A percentile compares a stretch with the other conserved stretches of the same genome.
Conservation (phyloP, 108 stramenopile species). For the Asterionellopsis glacialis region DNA sequence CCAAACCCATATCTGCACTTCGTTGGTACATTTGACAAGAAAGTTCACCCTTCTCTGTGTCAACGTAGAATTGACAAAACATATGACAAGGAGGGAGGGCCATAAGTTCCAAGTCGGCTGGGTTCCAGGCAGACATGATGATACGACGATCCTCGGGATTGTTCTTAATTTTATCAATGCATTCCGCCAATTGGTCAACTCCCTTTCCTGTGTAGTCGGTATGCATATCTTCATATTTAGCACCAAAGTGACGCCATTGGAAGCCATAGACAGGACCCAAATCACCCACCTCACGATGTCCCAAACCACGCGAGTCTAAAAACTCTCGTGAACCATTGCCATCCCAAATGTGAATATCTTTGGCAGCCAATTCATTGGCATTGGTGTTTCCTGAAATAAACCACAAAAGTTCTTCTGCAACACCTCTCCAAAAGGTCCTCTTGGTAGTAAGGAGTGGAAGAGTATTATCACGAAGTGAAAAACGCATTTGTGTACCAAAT, state of each 20-base stretch:
- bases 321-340: slow-evolving; percentile 99
- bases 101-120: slow-evolving; percentile 90
- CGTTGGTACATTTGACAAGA: slow-evolving; percentile 99
- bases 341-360: slow-evolving; percentile 99
- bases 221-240: slow-evolving; percentile 94
- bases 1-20: slow-evolving; percentile 99
- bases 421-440: slow-evolving; percentile 98
- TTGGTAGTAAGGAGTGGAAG: slow-evolving; percentile 98
- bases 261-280: slow-evolving; percentile 99
- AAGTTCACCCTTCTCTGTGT: slow-evolving; percentile 89
- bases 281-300: slow-evolving; percentile 97
- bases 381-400: slow-evolving; percentile 96
- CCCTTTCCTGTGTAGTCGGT: slow-evolving; percentile 97
- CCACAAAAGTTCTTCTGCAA: slow-evolving; percentile 99
- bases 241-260: slow-evolving; percentile 99
- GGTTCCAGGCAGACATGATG: slow-evolving; percentile 98
- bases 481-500: slow-evolving; percentile 99
- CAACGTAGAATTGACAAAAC: slow-evolving; percentile 99
- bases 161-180: slow-evolving; percentile 93
- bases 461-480: slow-evolving; percentile 79
- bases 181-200: slow-evolving; percentile 96
- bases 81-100: slow-evolving; percentile 99
- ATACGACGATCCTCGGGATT: slow-evolving; percentile 97
- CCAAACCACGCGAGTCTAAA: slow-evolving; percentile 87
- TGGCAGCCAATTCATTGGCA: slow-evolving; percentile 90